Evolutionary conservation across 2,329 filamentous ascomycete species (phyloP).

Genomic region (Dactylellina leptospora): DNA sequence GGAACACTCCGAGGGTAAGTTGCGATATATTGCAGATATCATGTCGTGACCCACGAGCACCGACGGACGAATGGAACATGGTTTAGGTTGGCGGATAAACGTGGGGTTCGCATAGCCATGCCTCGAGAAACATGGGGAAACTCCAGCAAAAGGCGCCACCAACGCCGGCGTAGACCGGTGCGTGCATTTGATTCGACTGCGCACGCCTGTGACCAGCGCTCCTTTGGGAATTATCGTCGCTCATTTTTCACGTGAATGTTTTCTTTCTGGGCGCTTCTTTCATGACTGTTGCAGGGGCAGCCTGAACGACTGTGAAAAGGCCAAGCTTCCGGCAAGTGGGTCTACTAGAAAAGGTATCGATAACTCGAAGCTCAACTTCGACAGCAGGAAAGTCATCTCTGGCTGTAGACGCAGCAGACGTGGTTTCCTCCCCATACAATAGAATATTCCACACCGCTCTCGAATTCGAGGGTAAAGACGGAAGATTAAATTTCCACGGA

Average conservation of each 20-base stretch:
- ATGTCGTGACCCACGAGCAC: constrained; percentile 9
- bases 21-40: constrained; percentile 29
- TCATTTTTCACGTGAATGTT: constrained; percentile 29
- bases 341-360: neutral
- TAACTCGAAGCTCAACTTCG: too few species aligned
- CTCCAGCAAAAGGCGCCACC: neutral
- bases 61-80: constrained; percentile 52
- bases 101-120: constrained; percentile 35
- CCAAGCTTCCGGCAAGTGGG: constrained; percentile 44
- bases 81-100: constrained; percentile 46
- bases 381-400: too few species aligned
- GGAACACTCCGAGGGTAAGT: constrained; percentile 16
- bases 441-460: too few species aligned
- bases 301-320: neutral
- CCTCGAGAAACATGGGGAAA: neutral
- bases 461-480: too few species aligned
- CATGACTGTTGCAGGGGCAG: constrained; percentile 20
- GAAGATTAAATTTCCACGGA: neutral
- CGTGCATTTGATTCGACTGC: constrained; percentile 6
- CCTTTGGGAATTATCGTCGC: neutral
- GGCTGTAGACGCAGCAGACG: too few species aligned
- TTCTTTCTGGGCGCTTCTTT: neutral
- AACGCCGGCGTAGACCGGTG: neutral
- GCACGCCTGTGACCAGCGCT: neutral
- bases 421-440: neutral